Evolutionary conservation across 2,329 filamentous ascomycete species (phyloP), one percentile per base, ranked within the genome.

Genomic region (Monosporascus sp.): DNA sequence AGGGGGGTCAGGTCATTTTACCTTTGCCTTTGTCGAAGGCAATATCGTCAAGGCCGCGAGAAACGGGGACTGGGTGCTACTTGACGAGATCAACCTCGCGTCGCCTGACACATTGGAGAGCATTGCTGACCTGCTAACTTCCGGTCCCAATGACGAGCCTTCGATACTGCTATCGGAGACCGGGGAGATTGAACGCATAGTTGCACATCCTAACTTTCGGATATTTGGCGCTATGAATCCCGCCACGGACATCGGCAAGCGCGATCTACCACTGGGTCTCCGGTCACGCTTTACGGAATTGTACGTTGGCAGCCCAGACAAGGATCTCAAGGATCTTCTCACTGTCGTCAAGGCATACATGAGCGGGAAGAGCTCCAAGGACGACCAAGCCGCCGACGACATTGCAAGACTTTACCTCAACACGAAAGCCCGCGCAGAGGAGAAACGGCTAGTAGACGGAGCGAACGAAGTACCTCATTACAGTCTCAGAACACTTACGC

Each of bases 151-250:
- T 56, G 84, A 85, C 36, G 77, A 78, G 0, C 93, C 93, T 1
- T 97, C 90, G 0, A 85, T 99, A 46, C 75, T 99, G 5, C 80
- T 99, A 7, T 92, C 92, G 0, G 94, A 99, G 73, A 94, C 91
- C 40, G 94, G 94, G 38, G 91, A 94, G 61, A 90, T 96, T 44
- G 91, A 97, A 69, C 84, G 92, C 59, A 86, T 99, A 37, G 81
- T 86, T 56, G 94, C 92, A 1, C 93, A 99, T 69, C 87, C 91
- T 0, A 86, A 96, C 59, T 99, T 99, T 69, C 86, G 94, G 40
- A 89, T 99, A 16, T 99, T 99, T 66, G 95, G 90, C 50, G 94
- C 95, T 27, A 99, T 99, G 94, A 99, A 99, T 66, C 94, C 94
- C 31, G 94, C 94, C 5, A 99, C 94, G 3, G 94, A 99, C 74